phyloP scores from a whole-genome alignment of 331 rosid species.

The Malus hybrid region DNA sequence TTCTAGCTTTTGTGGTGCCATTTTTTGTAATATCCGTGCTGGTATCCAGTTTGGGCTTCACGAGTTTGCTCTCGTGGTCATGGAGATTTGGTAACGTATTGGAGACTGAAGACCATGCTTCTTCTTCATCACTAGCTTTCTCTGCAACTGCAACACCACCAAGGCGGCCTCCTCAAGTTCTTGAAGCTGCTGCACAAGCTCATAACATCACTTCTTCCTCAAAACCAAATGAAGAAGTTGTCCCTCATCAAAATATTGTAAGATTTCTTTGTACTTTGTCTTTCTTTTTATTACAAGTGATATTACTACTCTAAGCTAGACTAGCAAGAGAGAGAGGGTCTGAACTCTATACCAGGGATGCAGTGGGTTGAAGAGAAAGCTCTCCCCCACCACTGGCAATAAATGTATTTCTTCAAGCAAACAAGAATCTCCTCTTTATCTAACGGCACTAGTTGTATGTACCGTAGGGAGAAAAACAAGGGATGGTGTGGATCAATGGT shows the following conservation, averaged over 20 bases:
- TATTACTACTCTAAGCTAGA: too few species aligned
- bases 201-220: not conserved
- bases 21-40: not conserved
- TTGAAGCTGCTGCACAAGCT: slow-evolving; percentile 1
- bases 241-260: not conserved
- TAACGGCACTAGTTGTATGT: too few species aligned
- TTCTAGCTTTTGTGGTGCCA: slow-evolving; percentile 3
- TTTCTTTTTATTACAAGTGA: not conserved
- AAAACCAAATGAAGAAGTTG: slow-evolving; percentile 1
- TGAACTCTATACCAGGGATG: too few species aligned
- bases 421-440: not conserved
- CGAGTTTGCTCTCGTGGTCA: slow-evolving; percentile 8
- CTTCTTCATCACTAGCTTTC: not conserved
- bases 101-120: not conserved
- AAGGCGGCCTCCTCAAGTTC: not conserved
- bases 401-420: not conserved
- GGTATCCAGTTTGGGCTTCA: not conserved
- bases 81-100: not conserved
- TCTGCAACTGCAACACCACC: not conserved
- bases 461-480: slow-evolving; percentile 1
- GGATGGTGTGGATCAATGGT: not conserved
- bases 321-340: too few species aligned
- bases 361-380: too few species aligned
- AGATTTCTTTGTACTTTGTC: not conserved
- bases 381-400: too few species aligned